phyloP scores from a whole-genome alignment of 2,329 filamentous ascomycete genomes.

The Claviceps sp. region DNA sequence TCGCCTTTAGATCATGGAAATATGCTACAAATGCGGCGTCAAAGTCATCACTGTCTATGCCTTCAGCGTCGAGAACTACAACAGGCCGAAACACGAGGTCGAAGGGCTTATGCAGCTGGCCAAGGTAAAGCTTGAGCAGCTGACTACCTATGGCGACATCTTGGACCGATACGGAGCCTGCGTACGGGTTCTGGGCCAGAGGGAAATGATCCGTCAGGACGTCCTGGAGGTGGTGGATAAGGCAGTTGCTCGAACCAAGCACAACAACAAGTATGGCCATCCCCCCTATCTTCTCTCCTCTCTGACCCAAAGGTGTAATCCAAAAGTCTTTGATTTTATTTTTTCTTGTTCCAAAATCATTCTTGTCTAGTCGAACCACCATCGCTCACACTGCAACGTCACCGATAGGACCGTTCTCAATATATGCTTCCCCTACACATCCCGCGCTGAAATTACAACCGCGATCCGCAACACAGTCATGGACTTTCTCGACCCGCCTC shows the following conservation, averaged over 20 bases:
- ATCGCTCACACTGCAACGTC: constrained; percentile 3
- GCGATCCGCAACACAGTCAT: constrained; percentile 79
- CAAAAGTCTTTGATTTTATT: neutral
- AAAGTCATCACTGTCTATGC: constrained; percentile 96
- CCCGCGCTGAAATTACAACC: constrained; percentile 84
- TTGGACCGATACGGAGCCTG: constrained; percentile 85
- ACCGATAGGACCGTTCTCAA: constrained; percentile 50
- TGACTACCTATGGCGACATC: constrained; percentile 85
- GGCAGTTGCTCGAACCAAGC: constrained; percentile 73
- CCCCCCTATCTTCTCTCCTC: neutral
- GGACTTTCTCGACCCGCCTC: constrained; percentile 66
- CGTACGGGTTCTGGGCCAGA: constrained; percentile 73
- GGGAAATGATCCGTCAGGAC: constrained; percentile 71
- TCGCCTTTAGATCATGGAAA: constrained; percentile 62
- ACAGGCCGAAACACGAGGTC: constrained; percentile 90
- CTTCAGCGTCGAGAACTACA: constrained; percentile 98
- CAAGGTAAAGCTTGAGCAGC: constrained; percentile 83
- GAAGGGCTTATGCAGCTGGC: constrained; percentile 96
- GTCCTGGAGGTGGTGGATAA: constrained; percentile 80
- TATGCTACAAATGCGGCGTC: constrained; percentile 95
- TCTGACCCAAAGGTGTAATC: too few species aligned
- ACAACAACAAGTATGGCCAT: constrained; percentile 60
- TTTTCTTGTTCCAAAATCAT: neutral
- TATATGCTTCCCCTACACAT: constrained; percentile 96
- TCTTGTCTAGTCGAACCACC: neutral